A percentile compares a stretch with the other conserved stretches of the same genome.
Conservation (phyloP, 306 rosid species). For the Arachis hypogaea region DNA sequence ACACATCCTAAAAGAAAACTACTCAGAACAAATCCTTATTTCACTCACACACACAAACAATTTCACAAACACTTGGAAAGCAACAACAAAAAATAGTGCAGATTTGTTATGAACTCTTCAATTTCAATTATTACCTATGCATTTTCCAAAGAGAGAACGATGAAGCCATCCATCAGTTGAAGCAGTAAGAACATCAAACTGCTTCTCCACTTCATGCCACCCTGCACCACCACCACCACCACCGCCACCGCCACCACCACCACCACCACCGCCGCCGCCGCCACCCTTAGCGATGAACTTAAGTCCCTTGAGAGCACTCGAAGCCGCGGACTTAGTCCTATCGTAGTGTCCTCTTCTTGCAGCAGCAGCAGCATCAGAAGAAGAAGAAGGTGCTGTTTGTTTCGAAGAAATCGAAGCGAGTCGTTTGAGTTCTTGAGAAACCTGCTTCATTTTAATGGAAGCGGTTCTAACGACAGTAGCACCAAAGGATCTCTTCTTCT, state of each 20-base stretch:
- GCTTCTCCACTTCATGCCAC: conserved; percentile 58
- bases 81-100: neutral
- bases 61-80: neutral
- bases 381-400: neutral
- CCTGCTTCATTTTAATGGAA: conserved; percentile 50
- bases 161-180: conserved; percentile 52
- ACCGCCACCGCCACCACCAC: conserved; percentile 37
- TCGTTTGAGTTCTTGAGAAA: conserved; percentile 59
- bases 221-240: conserved; percentile 44
- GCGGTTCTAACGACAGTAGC: conserved; percentile 44
- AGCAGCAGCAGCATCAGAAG: neutral
- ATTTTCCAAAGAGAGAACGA: conserved; percentile 57
- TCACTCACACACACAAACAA: neutral
- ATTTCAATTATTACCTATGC: conserved; percentile 54
- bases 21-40: neutral
- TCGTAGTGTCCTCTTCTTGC: conserved; percentile 35
- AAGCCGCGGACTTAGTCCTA: conserved; percentile 51
- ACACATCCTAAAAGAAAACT: neutral
- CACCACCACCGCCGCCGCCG: neutral
- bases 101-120: neutral
- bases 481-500: conserved; percentile 55
- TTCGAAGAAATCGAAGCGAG: conserved; percentile 48
- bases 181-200: conserved; percentile 47
- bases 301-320: conserved; percentile 54
- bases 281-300: conserved; percentile 50